Evolutionary conservation across 805 yeast species (phyloP).

Genomic region (Nematodospora valgi): DNA sequence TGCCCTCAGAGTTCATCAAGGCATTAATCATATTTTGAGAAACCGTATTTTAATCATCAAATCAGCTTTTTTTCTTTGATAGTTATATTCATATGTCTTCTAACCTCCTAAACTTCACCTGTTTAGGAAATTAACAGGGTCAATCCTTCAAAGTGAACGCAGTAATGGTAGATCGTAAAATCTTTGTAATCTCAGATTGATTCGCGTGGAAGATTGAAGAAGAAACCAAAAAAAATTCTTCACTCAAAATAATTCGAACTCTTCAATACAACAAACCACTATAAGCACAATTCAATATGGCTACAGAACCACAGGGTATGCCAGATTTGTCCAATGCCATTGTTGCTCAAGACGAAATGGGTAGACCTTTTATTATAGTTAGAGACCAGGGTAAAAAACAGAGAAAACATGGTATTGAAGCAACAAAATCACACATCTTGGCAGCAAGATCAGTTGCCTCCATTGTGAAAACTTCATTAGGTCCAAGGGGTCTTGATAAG

Average conservation of each 20-base stretch:
- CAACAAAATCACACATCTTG: conserved; percentile 74
- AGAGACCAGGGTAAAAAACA: conserved; percentile 80
- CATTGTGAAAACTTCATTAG: conserved; percentile 86
- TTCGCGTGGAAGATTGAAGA: neutral
- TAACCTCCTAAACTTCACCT: no score
- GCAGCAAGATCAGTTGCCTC: conserved; percentile 96
- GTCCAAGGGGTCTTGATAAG: conserved; percentile 98
- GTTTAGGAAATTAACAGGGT: no score
- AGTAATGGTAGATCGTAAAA: no score
- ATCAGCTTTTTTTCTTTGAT: no score
- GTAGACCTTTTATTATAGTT: conserved; percentile 96
- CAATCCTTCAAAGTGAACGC: no score
- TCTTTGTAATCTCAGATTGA: no score
- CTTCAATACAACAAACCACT: neutral
- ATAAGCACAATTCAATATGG: conserved; percentile 7
- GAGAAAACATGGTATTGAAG: conserved; percentile 49
- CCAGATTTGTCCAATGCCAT: conserved; percentile 98
- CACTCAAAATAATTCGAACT: neutral
- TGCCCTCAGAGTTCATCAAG: no score
- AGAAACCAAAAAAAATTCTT: conserved; percentile 4
- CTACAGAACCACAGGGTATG: conserved; percentile 36
- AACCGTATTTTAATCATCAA: no score
- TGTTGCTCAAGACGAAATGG: conserved; percentile 99
- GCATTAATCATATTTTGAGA: no score
- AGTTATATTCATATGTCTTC: no score